Percentiles rank a stretch among this genome's conserved stretches.
These are phyloP conservation scores for Russula vinacea DNA, from an alignment of 768 basidiomycete species.

Conservation along the genomic window DNA sequence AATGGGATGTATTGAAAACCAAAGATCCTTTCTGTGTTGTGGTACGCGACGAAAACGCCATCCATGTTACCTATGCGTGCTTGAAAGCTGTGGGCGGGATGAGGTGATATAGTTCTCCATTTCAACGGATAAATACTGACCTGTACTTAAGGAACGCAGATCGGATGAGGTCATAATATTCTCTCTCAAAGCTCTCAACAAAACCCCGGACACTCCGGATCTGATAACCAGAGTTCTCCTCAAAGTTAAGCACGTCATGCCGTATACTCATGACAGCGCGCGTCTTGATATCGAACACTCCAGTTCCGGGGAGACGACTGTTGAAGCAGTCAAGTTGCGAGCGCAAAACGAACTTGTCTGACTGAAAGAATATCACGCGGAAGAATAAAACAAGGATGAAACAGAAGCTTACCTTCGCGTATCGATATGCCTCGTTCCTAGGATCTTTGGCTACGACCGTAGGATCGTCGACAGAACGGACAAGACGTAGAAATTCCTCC, in stretches of 20 bases:
- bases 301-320: constrained; percentile 75
- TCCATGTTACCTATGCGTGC: constrained; percentile 97
- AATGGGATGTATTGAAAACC: constrained; percentile 93
- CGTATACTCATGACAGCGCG: constrained; percentile 82
- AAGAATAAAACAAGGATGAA: background rate
- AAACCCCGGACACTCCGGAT: constrained; percentile 62
- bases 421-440: constrained; percentile 76
- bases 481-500: constrained; percentile 57
- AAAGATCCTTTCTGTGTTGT: constrained; percentile 82
- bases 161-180: constrained; percentile 92
- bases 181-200: constrained; percentile 81
- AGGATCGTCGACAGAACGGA: constrained; percentile 39
- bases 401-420: constrained; percentile 59
- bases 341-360: constrained; percentile 76
- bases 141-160: constrained; percentile 94
- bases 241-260: constrained; percentile 79
- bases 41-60: constrained; percentile 84
- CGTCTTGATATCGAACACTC: constrained; percentile 96
- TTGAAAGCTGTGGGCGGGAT: constrained; percentile 65
- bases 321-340: constrained; percentile 93
- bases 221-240: constrained; percentile 80
- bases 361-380: constrained; percentile 33
- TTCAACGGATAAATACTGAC: constrained; percentile 38
- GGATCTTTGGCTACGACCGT: constrained; percentile 37
- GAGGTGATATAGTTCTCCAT: constrained; percentile 2